phyloP scores from a whole-genome alignment of 345 rosid species.

The Citrus medica region DNA sequence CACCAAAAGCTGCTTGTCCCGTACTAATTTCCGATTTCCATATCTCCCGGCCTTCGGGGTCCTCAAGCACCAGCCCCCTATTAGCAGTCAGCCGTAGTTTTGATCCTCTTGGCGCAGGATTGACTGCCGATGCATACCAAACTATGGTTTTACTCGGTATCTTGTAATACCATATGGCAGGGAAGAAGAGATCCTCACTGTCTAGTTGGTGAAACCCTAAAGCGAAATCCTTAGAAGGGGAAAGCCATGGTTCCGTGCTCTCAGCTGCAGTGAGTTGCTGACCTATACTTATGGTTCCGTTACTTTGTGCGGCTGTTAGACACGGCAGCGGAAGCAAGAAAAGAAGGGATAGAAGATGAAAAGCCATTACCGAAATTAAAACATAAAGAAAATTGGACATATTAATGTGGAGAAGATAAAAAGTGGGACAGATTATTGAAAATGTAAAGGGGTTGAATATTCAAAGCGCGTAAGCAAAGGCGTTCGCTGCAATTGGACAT shows the following conservation, averaged over 20 bases:
- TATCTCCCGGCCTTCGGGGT: slow-evolving; percentile 19
- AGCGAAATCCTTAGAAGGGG: slow-evolving; percentile 30
- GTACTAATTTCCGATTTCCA: slow-evolving; percentile 15
- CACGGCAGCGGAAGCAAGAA: slow-evolving; percentile 5
- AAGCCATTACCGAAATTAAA: not conserved
- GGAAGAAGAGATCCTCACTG: slow-evolving; percentile 18
- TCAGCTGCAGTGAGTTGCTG: slow-evolving; percentile 6
- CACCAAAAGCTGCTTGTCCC: slow-evolving; percentile 14
- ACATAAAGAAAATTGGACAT: too few species aligned
- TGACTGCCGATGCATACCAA: slow-evolving; percentile 26
- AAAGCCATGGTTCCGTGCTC: slow-evolving; percentile 16
- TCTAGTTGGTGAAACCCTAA: slow-evolving; percentile 27
- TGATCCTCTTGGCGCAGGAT: slow-evolving; percentile 23
- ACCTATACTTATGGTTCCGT: not conserved
- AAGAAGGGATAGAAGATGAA: not conserved
- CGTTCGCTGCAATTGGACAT: not conserved
- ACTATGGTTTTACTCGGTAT: slow-evolving; percentile 28
- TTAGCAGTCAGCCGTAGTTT: slow-evolving; percentile 20
- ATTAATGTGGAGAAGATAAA: too few species aligned
- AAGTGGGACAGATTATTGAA: not conserved
- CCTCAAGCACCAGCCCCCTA: slow-evolving; percentile 14
- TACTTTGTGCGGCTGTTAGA: not conserved
- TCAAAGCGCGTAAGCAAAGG: not conserved
- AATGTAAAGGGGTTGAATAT: not conserved
- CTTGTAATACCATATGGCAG: slow-evolving; percentile 32